A percentile compares a stretch with the other conserved stretches of the same genome.
Evolutionary conservation across 148 eudicot genomes (phyloP).

Genomic region (Cornus kousa): DNA sequence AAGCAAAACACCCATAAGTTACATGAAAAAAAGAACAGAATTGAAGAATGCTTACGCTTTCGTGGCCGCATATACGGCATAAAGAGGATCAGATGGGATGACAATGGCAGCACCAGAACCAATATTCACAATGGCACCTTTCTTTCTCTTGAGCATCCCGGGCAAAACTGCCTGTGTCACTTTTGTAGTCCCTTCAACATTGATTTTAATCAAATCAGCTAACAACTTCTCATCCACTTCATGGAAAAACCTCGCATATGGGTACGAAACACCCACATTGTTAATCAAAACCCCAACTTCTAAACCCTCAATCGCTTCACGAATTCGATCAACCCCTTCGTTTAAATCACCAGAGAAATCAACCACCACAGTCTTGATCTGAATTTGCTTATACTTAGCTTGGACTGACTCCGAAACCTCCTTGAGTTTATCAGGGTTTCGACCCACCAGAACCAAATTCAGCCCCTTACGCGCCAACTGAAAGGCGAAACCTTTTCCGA

Average conservation of each 20-base stretch:
- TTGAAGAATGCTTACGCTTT: conserved; percentile 44
- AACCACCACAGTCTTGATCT: conserved; percentile 45
- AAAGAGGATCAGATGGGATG: conserved; percentile 63
- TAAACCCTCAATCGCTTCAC: conserved; percentile 36
- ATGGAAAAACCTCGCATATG: conserved; percentile 43
- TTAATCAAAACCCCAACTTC: conserved; percentile 63
- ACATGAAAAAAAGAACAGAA: background rate
- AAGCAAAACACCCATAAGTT: background rate
- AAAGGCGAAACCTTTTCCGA: conserved; percentile 76
- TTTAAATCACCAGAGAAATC: conserved; percentile 46
- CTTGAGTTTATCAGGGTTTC: conserved; percentile 59
- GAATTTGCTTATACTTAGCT: conserved; percentile 26
- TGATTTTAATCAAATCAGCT: conserved; percentile 36
- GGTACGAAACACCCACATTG: conserved; percentile 50
- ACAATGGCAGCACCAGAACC: conserved; percentile 56
- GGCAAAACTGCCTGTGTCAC: conserved; percentile 57
- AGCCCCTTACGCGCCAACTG: conserved; percentile 67
- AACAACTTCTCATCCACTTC: conserved; percentile 38
- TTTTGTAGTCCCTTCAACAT: conserved; percentile 43
- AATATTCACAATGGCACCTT: conserved; percentile 52
- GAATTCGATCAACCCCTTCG: conserved; percentile 35
- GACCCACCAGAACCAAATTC: conserved; percentile 56
- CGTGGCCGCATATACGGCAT: conserved; percentile 51
- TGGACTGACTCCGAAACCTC: conserved; percentile 49
- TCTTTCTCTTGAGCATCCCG: conserved; percentile 53